phyloP scores from a whole-genome alignment of 768 basidiomycete genomes.

The Auriscalpium microsporum region DNA sequence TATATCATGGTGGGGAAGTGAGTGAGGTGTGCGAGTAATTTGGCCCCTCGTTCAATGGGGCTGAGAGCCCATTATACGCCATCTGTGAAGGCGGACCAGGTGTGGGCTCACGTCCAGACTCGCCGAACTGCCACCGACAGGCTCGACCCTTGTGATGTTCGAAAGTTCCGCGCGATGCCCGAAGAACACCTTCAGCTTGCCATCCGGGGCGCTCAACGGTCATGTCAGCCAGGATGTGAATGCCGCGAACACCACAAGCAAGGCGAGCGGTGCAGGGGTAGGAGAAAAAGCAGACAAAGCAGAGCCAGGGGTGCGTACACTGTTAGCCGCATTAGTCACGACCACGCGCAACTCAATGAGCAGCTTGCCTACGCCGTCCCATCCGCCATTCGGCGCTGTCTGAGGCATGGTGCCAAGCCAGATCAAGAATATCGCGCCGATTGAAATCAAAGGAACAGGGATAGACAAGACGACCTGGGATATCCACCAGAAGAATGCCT shows the following conservation, averaged over 20 bases:
- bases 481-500: constrained; percentile 46
- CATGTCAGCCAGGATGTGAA: constrained; percentile 37
- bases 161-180: constrained; percentile 46
- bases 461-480: constrained; percentile 47
- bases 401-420: constrained; percentile 36
- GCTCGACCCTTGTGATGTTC: not conserved
- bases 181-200: constrained; percentile 68
- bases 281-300: constrained; percentile 39
- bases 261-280: constrained; percentile 41
- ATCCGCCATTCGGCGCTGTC: constrained; percentile 56
- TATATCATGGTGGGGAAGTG: too few relatives aligned
- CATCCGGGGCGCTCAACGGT: constrained; percentile 48
- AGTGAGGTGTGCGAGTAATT: too few relatives aligned
- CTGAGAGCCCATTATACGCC: too few relatives aligned
- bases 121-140: too few relatives aligned
- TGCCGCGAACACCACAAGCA: constrained; percentile 31
- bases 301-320: constrained; percentile 43
- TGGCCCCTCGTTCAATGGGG: too few relatives aligned
- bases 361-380: constrained; percentile 38
- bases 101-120: not conserved
- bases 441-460: constrained; percentile 42
- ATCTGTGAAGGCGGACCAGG: constrained; percentile 30
- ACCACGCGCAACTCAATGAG: not conserved
- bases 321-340: constrained; percentile 18
- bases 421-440: constrained; percentile 41